Evolutionary conservation across 1,284 basidiomycete genomes (phyloP).

Genomic region (Coniophora puteana): DNA sequence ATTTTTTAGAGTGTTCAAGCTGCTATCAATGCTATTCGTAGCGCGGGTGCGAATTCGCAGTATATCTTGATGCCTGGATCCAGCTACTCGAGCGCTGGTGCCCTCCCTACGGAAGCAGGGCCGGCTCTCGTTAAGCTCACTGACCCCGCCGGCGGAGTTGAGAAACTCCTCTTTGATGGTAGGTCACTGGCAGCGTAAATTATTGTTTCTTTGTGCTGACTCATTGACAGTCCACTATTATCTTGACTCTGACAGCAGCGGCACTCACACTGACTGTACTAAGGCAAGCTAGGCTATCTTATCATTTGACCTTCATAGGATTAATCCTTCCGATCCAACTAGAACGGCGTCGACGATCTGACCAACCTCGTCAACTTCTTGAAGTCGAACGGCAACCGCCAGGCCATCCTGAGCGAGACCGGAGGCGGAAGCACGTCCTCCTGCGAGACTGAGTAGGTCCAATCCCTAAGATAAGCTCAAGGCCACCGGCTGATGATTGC

Average conservation of each 20-base stretch:
- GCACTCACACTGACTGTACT: constrained; percentile 46
- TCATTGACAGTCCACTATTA: constrained; percentile 50
- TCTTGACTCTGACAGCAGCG: constrained; percentile 56
- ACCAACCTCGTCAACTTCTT: constrained; percentile 44
- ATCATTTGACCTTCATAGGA: neutral
- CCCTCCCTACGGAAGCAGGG: constrained; percentile 48
- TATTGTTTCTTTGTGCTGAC: constrained; percentile 1
- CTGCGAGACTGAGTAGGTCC: constrained; percentile 39
- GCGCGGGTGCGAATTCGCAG: constrained; percentile 41
- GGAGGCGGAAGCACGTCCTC: constrained; percentile 52
- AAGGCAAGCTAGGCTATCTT: constrained; percentile 26
- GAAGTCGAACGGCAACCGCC: constrained; percentile 44
- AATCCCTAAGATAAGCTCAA: neutral
- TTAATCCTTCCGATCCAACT: constrained; percentile 1
- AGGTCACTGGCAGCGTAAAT: constrained; percentile 6
- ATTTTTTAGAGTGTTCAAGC: constrained; percentile 37
- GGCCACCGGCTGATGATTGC: too few species aligned
- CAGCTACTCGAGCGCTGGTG: constrained; percentile 40
- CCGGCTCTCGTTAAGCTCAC: constrained; percentile 47
- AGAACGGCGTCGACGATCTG: constrained; percentile 44
- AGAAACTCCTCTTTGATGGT: constrained; percentile 56
- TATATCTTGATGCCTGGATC: constrained; percentile 44
- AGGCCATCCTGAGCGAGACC: constrained; percentile 56
- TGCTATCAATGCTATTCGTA: constrained; percentile 46
- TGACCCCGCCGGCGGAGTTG: constrained; percentile 47